These are phyloP conservation scores for Sphaerobolus stellatus DNA, from an alignment of 1,284 basidiomycete genomes.

Conservation along the genomic window DNA sequence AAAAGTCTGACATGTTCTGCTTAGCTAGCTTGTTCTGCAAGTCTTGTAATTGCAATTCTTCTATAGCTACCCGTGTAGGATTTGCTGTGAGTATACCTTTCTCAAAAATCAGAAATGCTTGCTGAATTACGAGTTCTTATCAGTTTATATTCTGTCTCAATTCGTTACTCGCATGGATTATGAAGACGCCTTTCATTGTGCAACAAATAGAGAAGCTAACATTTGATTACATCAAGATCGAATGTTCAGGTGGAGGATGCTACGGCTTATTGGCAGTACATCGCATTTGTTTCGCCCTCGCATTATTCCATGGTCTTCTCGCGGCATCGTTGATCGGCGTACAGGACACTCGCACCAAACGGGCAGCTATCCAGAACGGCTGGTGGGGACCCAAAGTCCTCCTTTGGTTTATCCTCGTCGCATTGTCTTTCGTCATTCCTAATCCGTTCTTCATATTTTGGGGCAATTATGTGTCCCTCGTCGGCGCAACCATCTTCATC, in stretches of 20 bases:
- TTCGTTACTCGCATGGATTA: constrained; percentile 96
- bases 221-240: constrained; percentile 98
- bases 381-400: constrained; percentile 99
- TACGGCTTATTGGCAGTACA: constrained; percentile 98
- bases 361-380: constrained; percentile 95
- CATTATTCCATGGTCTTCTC: constrained; percentile 86
- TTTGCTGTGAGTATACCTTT: constrained; percentile 70
- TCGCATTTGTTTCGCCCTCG: constrained; percentile 93
- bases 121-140: neutral
- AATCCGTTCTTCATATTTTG: constrained; percentile 95
- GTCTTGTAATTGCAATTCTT: constrained; percentile 98
- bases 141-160: constrained; percentile 95
- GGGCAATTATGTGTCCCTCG: constrained; percentile 90
- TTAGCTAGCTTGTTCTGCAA: constrained; percentile 80
- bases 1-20: neutral
- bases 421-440: constrained; percentile 87
- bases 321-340: constrained; percentile 83
- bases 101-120: neutral
- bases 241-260: constrained; percentile 89
- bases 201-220: constrained; percentile 89
- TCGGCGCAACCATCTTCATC: constrained; percentile 94
- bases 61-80: constrained; percentile 95
- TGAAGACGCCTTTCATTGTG: constrained; percentile 88
- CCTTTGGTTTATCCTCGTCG: constrained; percentile 77
- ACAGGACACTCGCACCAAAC: constrained; percentile 84